Evolutionary conservation across 768 basidiomycete species (phyloP).

Genomic region (Lentinula boryana): DNA sequence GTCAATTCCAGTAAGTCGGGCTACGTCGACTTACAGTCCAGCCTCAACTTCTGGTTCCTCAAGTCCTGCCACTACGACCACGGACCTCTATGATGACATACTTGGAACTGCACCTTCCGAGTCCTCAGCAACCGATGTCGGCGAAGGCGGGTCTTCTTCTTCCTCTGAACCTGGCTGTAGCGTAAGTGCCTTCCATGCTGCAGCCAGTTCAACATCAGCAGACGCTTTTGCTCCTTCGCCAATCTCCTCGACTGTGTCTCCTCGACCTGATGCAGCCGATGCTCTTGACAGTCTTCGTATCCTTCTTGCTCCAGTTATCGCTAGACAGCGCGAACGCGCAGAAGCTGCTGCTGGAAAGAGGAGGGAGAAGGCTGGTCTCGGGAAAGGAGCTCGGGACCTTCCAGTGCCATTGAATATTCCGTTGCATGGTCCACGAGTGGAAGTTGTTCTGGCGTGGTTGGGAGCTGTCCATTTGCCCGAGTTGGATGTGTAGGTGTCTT

Average conservation of each 20-base stretch:
- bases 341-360: constrained; percentile 47
- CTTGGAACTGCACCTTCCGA: neutral
- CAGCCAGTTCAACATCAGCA: neutral
- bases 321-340: constrained; percentile 54
- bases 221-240: neutral
- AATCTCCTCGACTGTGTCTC: constrained; percentile 17
- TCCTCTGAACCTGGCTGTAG: neutral
- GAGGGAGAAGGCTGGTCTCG: neutral
- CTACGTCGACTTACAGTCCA: neutral
- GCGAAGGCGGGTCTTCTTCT: neutral
- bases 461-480: constrained; percentile 76
- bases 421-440: constrained; percentile 80
- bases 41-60: neutral
- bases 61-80: constrained; percentile 1
- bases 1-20: neutral
- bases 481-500: constrained; percentile 36
- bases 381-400: constrained; percentile 43
- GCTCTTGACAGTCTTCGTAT: constrained; percentile 66
- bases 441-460: constrained; percentile 81
- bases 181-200: neutral
- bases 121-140: neutral
- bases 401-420: constrained; percentile 71
- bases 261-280: constrained; percentile 40
- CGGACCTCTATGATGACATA: constrained; percentile 1
- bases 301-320: constrained; percentile 63